A percentile compares a stretch with the other conserved stretches of the same genome.
Conservation (phyloP, 179 eudicot genomes). For the Sideroxylon spinosum region DNA sequence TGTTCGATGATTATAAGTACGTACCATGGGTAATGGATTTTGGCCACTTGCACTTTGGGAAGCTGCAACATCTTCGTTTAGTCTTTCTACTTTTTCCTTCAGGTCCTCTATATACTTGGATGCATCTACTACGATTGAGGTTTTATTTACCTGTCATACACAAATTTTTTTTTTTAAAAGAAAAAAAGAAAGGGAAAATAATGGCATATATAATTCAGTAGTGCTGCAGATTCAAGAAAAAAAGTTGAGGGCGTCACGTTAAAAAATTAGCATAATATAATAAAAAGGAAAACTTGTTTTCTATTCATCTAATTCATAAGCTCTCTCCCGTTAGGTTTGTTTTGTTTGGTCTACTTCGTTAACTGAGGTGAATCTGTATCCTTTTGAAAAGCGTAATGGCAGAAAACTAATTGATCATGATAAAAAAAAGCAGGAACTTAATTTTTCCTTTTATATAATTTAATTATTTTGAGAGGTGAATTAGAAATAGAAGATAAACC, state of each 20-base stretch:
- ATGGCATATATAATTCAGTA: not conserved
- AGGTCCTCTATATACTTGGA: constrained; percentile 67
- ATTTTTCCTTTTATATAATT: not conserved
- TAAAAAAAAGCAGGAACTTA: not conserved
- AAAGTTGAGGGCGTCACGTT: not conserved
- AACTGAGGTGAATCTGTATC: too few species aligned
- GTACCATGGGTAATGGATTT: constrained; percentile 41
- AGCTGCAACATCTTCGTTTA: constrained; percentile 40
- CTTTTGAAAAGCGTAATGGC: not conserved
- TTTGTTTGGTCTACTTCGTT: not conserved
- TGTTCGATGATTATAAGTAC: not conserved
- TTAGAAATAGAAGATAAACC: not conserved
- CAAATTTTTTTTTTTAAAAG: not conserved
- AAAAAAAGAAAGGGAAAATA: not conserved
- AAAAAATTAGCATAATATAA: not conserved
- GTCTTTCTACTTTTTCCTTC: constrained; percentile 52
- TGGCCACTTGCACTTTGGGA: constrained; percentile 30
- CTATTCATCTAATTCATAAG: not conserved
- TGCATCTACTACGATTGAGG: constrained; percentile 62
- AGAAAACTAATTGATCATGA: not conserved
- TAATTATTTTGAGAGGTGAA: not conserved
- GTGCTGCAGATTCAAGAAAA: not conserved
- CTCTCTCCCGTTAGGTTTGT: not conserved
- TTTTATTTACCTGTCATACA: constrained; percentile 41
- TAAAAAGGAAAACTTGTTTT: not conserved